Percentiles rank a stretch among this genome's conserved stretches.
Conservation (phyloP, 108 stramenopile species). For the Aurantiochytrium sp. region DNA sequence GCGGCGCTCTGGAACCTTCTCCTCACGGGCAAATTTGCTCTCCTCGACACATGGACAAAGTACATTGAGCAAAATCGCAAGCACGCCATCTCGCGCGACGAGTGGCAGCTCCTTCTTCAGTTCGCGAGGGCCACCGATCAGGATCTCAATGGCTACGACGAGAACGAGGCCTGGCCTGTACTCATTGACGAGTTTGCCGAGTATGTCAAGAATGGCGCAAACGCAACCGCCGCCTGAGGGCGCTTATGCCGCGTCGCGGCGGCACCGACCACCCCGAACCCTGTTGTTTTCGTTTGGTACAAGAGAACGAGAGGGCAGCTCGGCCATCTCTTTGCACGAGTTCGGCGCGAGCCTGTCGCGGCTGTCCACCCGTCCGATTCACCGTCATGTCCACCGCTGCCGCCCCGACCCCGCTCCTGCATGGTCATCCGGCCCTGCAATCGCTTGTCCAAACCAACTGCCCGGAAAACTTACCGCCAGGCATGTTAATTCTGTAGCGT, state of each 20-base stretch:
- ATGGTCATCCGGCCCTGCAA: no score
- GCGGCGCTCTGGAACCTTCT: constrained; percentile 26
- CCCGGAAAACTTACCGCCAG: no score
- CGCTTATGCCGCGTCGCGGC: neutral
- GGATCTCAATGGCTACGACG: constrained; percentile 7
- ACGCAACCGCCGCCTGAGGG: neutral
- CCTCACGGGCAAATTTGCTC: neutral
- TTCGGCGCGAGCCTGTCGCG: no score
- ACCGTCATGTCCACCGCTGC: no score
- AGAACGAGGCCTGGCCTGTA: constrained; percentile 18
- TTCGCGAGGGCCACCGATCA: neutral
- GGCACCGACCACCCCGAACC: neutral
- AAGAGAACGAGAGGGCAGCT: no score
- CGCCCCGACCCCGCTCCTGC: no score
- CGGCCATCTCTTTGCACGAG: no score
- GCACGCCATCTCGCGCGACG: constrained; percentile 20
- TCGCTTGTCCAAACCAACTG: no score
- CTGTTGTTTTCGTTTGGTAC: neutral
- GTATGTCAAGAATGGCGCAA: neutral
- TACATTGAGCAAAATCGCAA: constrained; percentile 23
- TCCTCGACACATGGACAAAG: neutral
- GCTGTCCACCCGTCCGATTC: no score
- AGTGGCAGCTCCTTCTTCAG: constrained; percentile 29
- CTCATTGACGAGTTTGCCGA: constrained; percentile 2
- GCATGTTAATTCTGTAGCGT: no score